Conservation (phyloP, 106 monocot genomes). For the Ottelia alismoides region DNA sequence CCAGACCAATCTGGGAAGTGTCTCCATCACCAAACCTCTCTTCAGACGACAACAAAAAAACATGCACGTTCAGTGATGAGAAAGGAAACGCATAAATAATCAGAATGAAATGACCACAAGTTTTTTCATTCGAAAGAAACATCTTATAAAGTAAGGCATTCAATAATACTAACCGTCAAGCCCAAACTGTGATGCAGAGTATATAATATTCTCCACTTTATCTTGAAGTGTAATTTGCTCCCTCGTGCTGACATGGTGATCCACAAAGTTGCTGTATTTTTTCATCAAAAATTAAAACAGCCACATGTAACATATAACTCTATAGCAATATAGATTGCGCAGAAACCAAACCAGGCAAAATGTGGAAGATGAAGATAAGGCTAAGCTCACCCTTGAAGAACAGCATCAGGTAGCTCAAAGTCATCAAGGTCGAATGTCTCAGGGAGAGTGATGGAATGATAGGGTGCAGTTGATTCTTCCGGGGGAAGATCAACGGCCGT, state of each 20-base stretch:
- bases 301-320: no score
- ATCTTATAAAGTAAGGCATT: no score
- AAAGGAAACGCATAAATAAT: no score
- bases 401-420: slow-evolving; percentile 88
- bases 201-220: slow-evolving; percentile 39
- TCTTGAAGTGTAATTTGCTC: slow-evolving; percentile 99
- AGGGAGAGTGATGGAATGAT: slow-evolving; percentile 96
- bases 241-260: slow-evolving; percentile 91
- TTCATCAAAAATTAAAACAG: no score
- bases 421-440: slow-evolving; percentile 99
- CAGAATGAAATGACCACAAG: background rate
- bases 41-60: no score
- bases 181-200: slow-evolving; percentile 78
- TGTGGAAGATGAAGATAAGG: no score
- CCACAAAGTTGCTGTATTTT: slow-evolving; percentile 69
- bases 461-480: slow-evolving; percentile 98
- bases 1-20: slow-evolving; percentile 86
- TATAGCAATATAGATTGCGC: no score
- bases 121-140: background rate
- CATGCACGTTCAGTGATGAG: no score
- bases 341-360: no score
- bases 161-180: slow-evolving; percentile 87
- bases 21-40: slow-evolving; percentile 98
- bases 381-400: slow-evolving; percentile 50
- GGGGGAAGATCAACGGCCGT: slow-evolving; percentile 96